Evolutionary conservation across 225 moss, liverwort and hornwort genomes (phyloP), one percentile per base, ranked within the genome.

Genomic region (Anthoceros angustus): DNA sequence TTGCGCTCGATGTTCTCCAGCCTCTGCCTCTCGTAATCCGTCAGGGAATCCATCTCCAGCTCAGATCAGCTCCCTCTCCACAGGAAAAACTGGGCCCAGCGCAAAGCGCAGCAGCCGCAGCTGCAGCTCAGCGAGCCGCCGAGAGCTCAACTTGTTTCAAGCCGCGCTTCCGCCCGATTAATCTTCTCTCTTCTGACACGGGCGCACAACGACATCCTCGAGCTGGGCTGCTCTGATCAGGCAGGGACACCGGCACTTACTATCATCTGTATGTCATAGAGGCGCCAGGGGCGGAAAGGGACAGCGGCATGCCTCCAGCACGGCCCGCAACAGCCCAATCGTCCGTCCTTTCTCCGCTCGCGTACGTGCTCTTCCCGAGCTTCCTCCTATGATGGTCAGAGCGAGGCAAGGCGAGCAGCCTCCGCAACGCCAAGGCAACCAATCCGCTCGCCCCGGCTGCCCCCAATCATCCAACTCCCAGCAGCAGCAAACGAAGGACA

Each of bases 171-270:
- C 32, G 32, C 32, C 32, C 32, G 32, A 32, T 32, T 32, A 32
- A 32, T 32, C 32, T 32, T 55, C 55, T 55, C 55, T 55, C 55
- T 55, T 55, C 55, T 55, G 8, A 23, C 55, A 55, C 55, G 55
- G n/a, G 18, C 55, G 55, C 55, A 55, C 55, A 55, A 0, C 55
- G 16, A 46, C 2, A 55, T 55, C n/a, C 55, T 55, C 0, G 55
- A 55, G 55, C 55, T 55, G 55, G 5, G 32, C 2, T 32, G 32
- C 2, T 32, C 32, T 32, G 32, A 4, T 15, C 55, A 55, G 55
- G 55, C 55, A 18, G 55, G 5, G 55, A 20, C 55, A 8, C n/a
- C 55, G 55, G 23, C 55, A 55, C 1, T 32, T 32, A 32, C 32
- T 32, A 32, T 1, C 23, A 15, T 15, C 45, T 16, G 45, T 16